A percentile compares a stretch with the other conserved stretches of the same genome.
These are phyloP conservation scores for Murraya paniculata DNA, from an alignment of 345 rosid species.

Conservation along the genomic window DNA sequence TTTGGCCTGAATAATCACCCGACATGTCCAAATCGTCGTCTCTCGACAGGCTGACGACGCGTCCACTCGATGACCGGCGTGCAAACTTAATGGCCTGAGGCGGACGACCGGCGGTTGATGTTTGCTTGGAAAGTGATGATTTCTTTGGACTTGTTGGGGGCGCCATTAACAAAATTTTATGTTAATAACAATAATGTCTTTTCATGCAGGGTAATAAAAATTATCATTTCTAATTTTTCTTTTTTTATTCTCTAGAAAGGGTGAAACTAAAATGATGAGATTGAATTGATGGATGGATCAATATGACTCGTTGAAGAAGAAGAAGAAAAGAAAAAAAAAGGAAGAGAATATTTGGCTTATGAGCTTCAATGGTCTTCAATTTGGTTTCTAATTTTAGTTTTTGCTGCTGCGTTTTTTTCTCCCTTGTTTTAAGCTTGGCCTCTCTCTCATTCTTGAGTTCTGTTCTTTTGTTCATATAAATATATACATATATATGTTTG, in stretches of 20 bases:
- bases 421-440: conserved; percentile 44
- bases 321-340: not conserved
- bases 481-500: too few species aligned
- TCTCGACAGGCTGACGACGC: conserved; percentile 58
- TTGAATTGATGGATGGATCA: conserved; percentile 7
- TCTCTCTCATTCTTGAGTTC: conserved; percentile 10
- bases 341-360: not conserved
- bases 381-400: conserved; percentile 23
- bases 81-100: conserved; percentile 61
- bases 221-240: not conserved
- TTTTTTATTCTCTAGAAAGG: not conserved
- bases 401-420: conserved; percentile 17
- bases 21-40: conserved; percentile 77
- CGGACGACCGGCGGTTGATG: conserved; percentile 48
- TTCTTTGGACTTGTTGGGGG: conserved; percentile 33
- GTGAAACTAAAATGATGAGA: not conserved
- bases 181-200: not conserved
- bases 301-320: conserved; percentile 15
- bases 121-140: conserved; percentile 38
- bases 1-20: conserved; percentile 61
- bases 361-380: conserved; percentile 18
- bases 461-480: not conserved
- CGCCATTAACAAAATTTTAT: conserved; percentile 27
- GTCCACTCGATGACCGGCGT: conserved; percentile 69
- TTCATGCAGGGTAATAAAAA: conserved; percentile 1